Percentiles rank a stretch among this genome's conserved stretches.
These are phyloP conservation scores for Diaporthe sp. DNA, from an alignment of 2,329 filamentous ascomycete species.

Conservation along the genomic window DNA sequence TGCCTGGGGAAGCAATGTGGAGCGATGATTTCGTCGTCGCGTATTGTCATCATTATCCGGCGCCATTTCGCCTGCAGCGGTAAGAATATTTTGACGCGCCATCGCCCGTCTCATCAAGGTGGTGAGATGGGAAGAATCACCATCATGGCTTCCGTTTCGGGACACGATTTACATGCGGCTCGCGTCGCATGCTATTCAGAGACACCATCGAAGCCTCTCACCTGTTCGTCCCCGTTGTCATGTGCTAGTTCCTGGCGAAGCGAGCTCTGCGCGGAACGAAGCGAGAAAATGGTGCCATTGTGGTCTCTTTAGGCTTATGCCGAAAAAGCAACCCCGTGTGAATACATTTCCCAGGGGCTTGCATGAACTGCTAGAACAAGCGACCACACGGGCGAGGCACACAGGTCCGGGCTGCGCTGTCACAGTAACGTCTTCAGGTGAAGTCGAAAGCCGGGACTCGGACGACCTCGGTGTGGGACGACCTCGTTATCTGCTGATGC, in stretches of 20 bases:
- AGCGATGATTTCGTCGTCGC: neutral
- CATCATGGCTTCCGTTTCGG: neutral
- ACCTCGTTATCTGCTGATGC: neutral
- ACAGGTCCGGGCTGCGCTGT: neutral
- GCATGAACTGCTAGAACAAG: slow-evolving; percentile 6
- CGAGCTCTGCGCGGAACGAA: neutral
- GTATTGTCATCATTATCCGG: neutral
- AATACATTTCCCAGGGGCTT: neutral
- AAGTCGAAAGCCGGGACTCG: neutral
- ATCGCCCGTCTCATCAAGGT: neutral
- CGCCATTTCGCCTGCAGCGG: neutral
- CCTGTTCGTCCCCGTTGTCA: neutral
- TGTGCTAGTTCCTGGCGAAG: neutral
- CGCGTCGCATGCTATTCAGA: neutral
- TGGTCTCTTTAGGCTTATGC: slow-evolving; percentile 11
- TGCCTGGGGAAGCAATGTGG: neutral
- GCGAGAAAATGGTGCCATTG: neutral
- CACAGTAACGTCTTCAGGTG: neutral
- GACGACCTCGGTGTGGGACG: neutral
- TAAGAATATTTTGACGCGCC: neutral
- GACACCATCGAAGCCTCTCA: neutral
- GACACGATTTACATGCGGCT: neutral
- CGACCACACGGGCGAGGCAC: neutral
- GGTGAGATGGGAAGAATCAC: neutral
- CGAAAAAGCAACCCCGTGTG: neutral